phyloP scores from a whole-genome alignment of 768 basidiomycete genomes.

The Mycena galopus region DNA sequence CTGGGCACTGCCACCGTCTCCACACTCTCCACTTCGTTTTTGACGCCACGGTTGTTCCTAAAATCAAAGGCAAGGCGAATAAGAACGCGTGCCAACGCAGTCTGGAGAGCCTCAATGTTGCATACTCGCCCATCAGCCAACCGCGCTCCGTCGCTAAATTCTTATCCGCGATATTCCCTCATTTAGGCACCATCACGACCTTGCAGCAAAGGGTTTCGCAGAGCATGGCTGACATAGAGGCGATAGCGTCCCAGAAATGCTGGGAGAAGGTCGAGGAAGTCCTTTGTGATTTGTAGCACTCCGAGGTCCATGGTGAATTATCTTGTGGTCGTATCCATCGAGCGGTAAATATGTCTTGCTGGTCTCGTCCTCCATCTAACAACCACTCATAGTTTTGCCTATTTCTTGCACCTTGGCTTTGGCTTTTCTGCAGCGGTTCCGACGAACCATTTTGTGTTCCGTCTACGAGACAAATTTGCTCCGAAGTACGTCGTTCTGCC shows the following conservation, averaged over 20 bases:
- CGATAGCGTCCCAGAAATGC: neutral
- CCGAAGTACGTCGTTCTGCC: too few relatives aligned
- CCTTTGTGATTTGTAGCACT: too few relatives aligned
- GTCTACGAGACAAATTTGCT: too few relatives aligned
- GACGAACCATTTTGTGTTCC: too few relatives aligned
- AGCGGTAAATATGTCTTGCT: too few relatives aligned
- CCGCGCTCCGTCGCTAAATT: conserved; percentile 10
- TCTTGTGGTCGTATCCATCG: too few relatives aligned
- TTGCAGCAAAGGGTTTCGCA: too few relatives aligned
- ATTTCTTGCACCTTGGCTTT: too few relatives aligned
- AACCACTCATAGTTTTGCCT: too few relatives aligned
- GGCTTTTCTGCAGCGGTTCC: too few relatives aligned
- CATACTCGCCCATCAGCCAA: neutral
- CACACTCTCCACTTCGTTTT: neutral
- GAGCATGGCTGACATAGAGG: neutral
- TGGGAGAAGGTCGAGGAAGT: conserved; percentile 3
- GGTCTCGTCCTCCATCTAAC: too few relatives aligned
- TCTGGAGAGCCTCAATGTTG: neutral
- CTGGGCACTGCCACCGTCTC: conserved; percentile 1
- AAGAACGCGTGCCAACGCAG: neutral
- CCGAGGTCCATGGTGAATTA: too few relatives aligned
- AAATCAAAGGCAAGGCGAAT: neutral
- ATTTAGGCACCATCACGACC: neutral
- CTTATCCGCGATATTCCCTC: conserved; percentile 2
- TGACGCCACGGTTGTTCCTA: conserved; percentile 5